phyloP scores from a whole-genome alignment of 306 rosid species.

The Lupinus albus region DNA sequence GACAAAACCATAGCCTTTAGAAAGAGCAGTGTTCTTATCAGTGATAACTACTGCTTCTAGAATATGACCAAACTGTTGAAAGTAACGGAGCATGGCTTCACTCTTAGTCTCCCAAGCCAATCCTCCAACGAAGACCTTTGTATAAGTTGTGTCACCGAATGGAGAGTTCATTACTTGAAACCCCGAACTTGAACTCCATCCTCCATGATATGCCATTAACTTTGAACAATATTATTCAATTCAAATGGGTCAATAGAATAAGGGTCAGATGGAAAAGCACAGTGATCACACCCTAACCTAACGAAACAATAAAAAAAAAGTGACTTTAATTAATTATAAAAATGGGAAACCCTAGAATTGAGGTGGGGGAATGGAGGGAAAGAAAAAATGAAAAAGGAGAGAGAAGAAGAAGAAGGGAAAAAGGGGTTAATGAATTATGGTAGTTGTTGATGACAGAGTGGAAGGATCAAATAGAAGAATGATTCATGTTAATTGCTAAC shows the following conservation, averaged over 20 bases:
- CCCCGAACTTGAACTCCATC: slow-evolving; percentile 89
- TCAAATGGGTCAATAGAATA: slow-evolving; percentile 37
- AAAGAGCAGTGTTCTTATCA: slow-evolving; percentile 90
- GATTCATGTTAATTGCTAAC: slow-evolving; percentile 16
- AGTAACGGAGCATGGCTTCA: slow-evolving; percentile 83
- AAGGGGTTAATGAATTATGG: slow-evolving; percentile 35
- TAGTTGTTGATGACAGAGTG: slow-evolving; percentile 41
- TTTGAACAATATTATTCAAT: background rate
- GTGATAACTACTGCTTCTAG: slow-evolving; percentile 93
- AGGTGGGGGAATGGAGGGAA: slow-evolving; percentile 40
- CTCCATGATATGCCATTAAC: slow-evolving; percentile 78
- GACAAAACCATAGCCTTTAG: slow-evolving; percentile 98
- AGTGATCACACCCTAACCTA: slow-evolving; percentile 38
- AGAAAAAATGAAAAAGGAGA: background rate
- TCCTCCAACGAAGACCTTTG: slow-evolving; percentile 96
- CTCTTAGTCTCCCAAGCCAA: slow-evolving; percentile 98
- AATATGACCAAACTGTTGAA: slow-evolving; percentile 84
- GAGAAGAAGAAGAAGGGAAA: background rate
- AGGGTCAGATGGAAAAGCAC: slow-evolving; percentile 3
- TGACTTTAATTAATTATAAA: background rate
- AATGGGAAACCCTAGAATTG: slow-evolving; percentile 59
- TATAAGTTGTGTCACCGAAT: slow-evolving; percentile 90
- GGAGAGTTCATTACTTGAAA: slow-evolving; percentile 73
- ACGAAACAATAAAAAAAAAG: background rate
- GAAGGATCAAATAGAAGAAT: background rate